phyloP scores from a whole-genome alignment of 495 filamentous ascomycete species.

The Schizothecium vesticola region DNA sequence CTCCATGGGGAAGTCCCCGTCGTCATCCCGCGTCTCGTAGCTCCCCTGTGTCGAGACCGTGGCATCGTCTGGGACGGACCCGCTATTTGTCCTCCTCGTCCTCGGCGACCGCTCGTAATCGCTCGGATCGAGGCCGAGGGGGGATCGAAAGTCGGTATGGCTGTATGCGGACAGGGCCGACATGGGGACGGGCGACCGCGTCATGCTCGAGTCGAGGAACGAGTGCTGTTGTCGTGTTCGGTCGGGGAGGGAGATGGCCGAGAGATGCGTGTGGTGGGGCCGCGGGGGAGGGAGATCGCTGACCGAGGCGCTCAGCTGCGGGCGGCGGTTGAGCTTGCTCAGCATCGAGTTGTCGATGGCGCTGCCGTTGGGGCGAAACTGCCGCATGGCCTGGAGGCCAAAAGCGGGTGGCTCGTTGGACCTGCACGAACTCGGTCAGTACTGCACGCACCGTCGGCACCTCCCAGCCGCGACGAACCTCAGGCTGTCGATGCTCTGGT shows the following conservation, averaged over 20 bases:
- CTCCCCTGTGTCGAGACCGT: constrained; percentile 36
- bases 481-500: constrained; percentile 43
- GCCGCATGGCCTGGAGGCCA: constrained; percentile 43
- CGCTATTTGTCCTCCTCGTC: constrained; percentile 50
- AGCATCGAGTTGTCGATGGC: constrained; percentile 75
- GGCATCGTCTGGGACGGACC: constrained; percentile 33
- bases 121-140: constrained; percentile 34
- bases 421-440: constrained; percentile 20
- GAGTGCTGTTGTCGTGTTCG: constrained; percentile 29
- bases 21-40: constrained; percentile 53
- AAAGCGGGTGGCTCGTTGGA: constrained; percentile 24
- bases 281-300: constrained; percentile 41
- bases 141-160: constrained; percentile 47
- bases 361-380: constrained; percentile 53
- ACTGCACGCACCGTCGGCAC: neutral
- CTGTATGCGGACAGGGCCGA: constrained; percentile 47
- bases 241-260: constrained; percentile 47
- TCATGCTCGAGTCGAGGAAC: constrained; percentile 41
- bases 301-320: constrained; percentile 48
- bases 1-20: constrained; percentile 63
- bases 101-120: constrained; percentile 54
- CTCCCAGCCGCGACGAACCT: constrained; percentile 28
- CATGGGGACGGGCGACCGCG: constrained; percentile 39
- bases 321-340: constrained; percentile 64
- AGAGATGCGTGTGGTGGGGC: constrained; percentile 44